Evolutionary conservation across 257 asterid species (phyloP).

Genomic region (Eucommia ulmoides): DNA sequence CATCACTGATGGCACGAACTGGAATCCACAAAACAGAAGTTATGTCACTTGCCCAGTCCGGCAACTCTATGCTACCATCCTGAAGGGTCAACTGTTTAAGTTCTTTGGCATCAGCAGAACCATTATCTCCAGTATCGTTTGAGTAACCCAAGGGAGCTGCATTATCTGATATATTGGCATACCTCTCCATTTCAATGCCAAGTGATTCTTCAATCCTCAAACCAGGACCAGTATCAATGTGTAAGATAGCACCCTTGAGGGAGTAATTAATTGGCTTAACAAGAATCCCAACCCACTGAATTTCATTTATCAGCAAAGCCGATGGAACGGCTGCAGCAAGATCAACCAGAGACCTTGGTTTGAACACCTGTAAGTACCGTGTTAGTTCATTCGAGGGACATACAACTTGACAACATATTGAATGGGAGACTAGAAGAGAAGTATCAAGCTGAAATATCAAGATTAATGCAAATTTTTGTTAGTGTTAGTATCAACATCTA

Average conservation of each 20-base stretch:
- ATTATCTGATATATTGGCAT: slow-evolving; percentile 22
- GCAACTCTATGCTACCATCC: slow-evolving; percentile 35
- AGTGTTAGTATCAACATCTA: too few relatives aligned
- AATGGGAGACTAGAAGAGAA: too few relatives aligned
- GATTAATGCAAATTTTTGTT: too few relatives aligned
- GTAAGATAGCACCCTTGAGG: slow-evolving; percentile 82
- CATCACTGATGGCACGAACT: slow-evolving; percentile 49
- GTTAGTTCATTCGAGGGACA: too few relatives aligned
- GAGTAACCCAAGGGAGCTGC: slow-evolving; percentile 14
- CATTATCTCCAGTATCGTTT: slow-evolving; percentile 12
- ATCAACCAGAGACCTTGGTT: slow-evolving; percentile 90
- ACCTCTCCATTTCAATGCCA: slow-evolving; percentile 77
- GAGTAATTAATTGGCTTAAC: slow-evolving; percentile 72
- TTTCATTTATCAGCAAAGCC: slow-evolving; percentile 84
- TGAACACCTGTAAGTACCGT: slow-evolving; percentile 66
- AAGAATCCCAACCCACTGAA: slow-evolving; percentile 91
- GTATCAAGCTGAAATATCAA: too few relatives aligned
- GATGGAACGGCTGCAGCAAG: slow-evolving; percentile 94
- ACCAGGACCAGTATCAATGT: slow-evolving; percentile 93
- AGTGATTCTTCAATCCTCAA: slow-evolving; percentile 60
- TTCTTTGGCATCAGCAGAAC: slow-evolving; percentile 29
- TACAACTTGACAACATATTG: too few relatives aligned
- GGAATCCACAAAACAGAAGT: slow-evolving; percentile 1
- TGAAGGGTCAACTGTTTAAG: slow-evolving; percentile 42
- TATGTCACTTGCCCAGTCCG: slow-evolving; percentile 1